Evolutionary conservation across 176 grass and related monocot species (phyloP).

Genomic region (Alopecurus myosuroides): DNA sequence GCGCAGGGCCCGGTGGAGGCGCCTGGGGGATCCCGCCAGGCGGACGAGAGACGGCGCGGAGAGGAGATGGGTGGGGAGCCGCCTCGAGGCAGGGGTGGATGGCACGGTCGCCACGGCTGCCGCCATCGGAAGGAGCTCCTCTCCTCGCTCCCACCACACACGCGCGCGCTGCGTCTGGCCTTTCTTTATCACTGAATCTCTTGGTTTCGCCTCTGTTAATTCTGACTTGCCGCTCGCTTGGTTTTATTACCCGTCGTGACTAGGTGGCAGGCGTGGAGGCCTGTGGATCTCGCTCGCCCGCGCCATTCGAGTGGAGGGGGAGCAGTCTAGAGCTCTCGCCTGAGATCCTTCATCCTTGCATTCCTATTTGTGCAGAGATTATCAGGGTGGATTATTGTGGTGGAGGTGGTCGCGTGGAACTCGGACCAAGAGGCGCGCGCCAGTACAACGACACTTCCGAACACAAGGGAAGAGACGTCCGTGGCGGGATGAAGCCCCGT

Average conservation of each 20-base stretch:
- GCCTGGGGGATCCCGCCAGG: not conserved
- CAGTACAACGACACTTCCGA: not conserved
- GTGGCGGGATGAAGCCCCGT: not conserved
- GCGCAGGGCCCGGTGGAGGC: slow-evolving; percentile 10
- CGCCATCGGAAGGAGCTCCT: not conserved
- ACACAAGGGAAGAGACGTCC: not conserved
- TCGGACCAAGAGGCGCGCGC: not conserved
- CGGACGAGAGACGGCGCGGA: not conserved
- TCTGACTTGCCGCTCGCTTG: not conserved
- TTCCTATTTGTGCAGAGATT: not conserved
- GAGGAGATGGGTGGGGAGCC: not conserved
- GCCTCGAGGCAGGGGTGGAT: no score
- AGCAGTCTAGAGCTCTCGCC: not conserved
- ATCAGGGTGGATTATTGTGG: not conserved
- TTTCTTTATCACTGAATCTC: no score
- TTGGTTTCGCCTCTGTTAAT: not conserved
- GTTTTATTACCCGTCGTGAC: not conserved
- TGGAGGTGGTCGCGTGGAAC: not conserved
- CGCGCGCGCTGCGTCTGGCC: not conserved
- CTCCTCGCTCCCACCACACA: not conserved
- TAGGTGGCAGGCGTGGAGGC: not conserved
- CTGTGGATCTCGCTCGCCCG: not conserved
- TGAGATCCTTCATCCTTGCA: not conserved
- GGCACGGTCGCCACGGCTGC: no score
- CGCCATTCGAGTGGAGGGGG: not conserved